Evolutionary conservation across 345 rosid genomes (phyloP).

Genomic region (Clarkia xantiana): DNA sequence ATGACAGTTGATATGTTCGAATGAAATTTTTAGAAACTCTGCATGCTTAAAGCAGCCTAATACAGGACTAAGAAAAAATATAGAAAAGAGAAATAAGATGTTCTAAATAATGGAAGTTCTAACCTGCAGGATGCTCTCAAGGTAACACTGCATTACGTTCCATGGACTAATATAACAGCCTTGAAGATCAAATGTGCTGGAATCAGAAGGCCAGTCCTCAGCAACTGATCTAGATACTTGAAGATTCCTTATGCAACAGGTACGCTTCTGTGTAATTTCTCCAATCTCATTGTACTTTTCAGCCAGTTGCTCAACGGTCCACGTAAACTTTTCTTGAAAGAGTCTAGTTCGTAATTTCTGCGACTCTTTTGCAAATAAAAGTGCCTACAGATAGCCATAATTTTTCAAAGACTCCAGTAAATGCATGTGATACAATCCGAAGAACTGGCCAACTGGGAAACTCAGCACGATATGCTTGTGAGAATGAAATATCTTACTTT

Average conservation of each 20-base stretch:
- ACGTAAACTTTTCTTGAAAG: slow-evolving; percentile 57
- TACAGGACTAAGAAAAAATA: slow-evolving; percentile 10
- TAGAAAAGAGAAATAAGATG: not conserved
- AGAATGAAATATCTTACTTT: too few relatives aligned
- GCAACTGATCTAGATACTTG: slow-evolving; percentile 25
- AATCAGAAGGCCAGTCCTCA: slow-evolving; percentile 45
- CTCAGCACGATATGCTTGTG: too few relatives aligned
- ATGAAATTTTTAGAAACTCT: not conserved
- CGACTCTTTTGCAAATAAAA: slow-evolving; percentile 70
- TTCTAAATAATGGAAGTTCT: slow-evolving; percentile 6
- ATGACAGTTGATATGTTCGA: not conserved
- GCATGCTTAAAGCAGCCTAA: not conserved
- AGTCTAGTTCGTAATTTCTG: slow-evolving; percentile 50
- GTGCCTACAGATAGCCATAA: slow-evolving; percentile 40
- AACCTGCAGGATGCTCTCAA: slow-evolving; percentile 94
- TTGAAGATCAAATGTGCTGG: slow-evolving; percentile 25
- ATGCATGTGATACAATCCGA: not conserved
- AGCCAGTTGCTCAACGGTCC: slow-evolving; percentile 37
- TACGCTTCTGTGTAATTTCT: slow-evolving; percentile 22
- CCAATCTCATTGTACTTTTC: slow-evolving; percentile 30
- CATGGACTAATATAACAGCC: slow-evolving; percentile 67
- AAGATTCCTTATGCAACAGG: slow-evolving; percentile 25
- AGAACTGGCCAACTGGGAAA: too few relatives aligned
- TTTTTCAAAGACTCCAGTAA: not conserved
- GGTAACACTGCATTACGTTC: slow-evolving; percentile 69